phyloP scores from a whole-genome alignment of 305 asterid genomes.

The Solanum hybrid region DNA sequence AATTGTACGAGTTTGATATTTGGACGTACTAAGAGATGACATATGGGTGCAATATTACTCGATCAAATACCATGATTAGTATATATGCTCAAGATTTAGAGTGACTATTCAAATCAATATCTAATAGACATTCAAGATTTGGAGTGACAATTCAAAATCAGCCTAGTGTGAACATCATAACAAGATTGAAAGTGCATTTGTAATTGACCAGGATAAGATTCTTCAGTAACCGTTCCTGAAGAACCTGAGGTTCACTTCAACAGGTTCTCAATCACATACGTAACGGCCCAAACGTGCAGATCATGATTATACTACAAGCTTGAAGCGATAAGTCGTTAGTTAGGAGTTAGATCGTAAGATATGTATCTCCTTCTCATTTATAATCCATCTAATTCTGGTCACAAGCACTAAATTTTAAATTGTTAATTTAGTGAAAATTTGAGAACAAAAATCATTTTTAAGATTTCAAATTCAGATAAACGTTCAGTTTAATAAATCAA shows the following conservation, averaged over 20 bases:
- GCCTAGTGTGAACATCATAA: background rate
- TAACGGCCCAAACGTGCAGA: too few species aligned
- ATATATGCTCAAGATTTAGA: background rate
- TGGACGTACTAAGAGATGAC: background rate
- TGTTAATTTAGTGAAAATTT: background rate
- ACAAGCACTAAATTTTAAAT: background rate
- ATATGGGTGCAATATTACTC: background rate
- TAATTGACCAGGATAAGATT: too few species aligned
- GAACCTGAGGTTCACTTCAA: too few species aligned
- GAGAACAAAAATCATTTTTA: background rate
- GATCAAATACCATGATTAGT: background rate
- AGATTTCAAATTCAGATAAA: background rate
- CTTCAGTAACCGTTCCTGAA: too few species aligned
- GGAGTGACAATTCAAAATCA: background rate
- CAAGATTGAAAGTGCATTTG: too few species aligned
- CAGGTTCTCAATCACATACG: too few species aligned
- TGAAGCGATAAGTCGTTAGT: background rate
- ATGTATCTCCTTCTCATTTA: too few species aligned
- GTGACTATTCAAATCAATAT: background rate
- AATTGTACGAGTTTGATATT: background rate
- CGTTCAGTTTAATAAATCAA: background rate
- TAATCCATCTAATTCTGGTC: too few species aligned
- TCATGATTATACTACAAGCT: background rate
- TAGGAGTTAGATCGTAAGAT: too few species aligned
- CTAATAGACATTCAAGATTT: background rate